Percentiles rank a stretch among this genome's conserved stretches.
These are phyloP conservation scores for Crithidia fasciculata DNA, from an alignment of 208 protist species.

Conservation along the genomic window DNA sequence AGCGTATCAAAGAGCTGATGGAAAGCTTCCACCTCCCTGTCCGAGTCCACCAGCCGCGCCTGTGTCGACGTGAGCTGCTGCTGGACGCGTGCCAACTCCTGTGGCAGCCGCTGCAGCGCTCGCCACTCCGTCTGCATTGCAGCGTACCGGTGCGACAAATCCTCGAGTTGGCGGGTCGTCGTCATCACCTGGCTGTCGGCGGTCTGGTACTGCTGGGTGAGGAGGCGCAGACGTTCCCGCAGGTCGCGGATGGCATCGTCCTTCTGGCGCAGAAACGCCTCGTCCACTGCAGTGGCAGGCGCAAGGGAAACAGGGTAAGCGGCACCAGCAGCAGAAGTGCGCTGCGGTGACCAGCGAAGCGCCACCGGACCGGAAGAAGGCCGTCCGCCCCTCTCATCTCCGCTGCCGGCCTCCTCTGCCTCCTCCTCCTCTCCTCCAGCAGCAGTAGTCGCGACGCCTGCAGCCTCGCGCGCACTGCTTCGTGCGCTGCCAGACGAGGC, in stretches of 20 bases:
- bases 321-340: conserved; percentile 1
- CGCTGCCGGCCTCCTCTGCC: background rate
- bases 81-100: conserved; percentile 47
- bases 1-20: conserved; percentile 35
- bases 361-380: background rate
- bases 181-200: conserved; percentile 28
- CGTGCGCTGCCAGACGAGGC: background rate
- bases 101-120: conserved; percentile 42
- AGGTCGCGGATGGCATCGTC: conserved; percentile 31
- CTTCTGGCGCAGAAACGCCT: conserved; percentile 19
- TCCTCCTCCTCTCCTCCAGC: background rate
- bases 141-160: conserved; percentile 35
- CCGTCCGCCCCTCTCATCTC: background rate
- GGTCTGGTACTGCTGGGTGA: conserved; percentile 33
- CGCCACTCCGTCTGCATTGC: conserved; percentile 45
- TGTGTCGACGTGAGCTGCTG: conserved; percentile 45
- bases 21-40: conserved; percentile 39
- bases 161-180: conserved; percentile 25
- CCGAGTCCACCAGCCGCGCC: conserved; percentile 33
- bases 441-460: too few species aligned
- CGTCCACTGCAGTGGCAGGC: conserved; percentile 8
- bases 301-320: too few species aligned
- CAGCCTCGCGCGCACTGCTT: too few species aligned
- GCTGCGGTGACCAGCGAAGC: background rate
- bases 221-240: conserved; percentile 24